These are phyloP conservation scores for Kwoniella heveanensis DNA, from an alignment of 768 basidiomycete species.

Conservation along the genomic window DNA sequence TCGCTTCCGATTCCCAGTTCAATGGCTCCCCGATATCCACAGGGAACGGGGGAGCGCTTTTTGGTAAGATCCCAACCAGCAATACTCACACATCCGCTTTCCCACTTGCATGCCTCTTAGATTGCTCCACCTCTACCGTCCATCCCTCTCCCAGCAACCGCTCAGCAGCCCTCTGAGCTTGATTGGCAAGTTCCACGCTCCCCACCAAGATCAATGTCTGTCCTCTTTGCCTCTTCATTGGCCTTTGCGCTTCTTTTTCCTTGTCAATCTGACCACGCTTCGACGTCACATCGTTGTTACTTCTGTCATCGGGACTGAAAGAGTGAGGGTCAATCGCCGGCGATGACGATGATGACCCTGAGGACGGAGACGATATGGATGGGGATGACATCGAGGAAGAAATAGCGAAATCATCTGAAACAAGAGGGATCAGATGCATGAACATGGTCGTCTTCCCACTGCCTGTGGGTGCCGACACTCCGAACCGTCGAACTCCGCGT, in stretches of 20 bases:
- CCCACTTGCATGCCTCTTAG: conserved; percentile 72
- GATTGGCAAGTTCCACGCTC: conserved; percentile 75
- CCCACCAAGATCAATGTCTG: conserved; percentile 82
- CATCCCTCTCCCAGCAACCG: conserved; percentile 67
- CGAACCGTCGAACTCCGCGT: conserved; percentile 64
- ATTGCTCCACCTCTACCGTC: conserved; percentile 91
- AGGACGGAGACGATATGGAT: too few relatives aligned
- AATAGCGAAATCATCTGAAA: conserved; percentile 51
- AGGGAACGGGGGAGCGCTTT: not conserved
- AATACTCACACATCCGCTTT: conserved; percentile 75
- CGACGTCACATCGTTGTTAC: too few relatives aligned
- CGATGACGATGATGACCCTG: too few relatives aligned
- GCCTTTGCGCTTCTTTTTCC: not conserved
- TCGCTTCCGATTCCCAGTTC: not conserved
- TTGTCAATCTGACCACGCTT: not conserved
- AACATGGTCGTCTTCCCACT: conserved; percentile 86
- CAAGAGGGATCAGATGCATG: conserved; percentile 72
- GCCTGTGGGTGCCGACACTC: conserved; percentile 54
- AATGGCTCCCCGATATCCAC: not conserved
- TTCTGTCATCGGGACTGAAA: too few relatives aligned
- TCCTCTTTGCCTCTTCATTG: conserved; percentile 23
- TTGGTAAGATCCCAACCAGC: not conserved
- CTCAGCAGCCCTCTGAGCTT: conserved; percentile 74
- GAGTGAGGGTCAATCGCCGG: too few relatives aligned
- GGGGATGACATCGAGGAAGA: conserved; percentile 41